A percentile compares a stretch with the other conserved stretches of the same genome.
These are phyloP conservation scores for Marchantia polymorpha DNA, from an alignment of 225 moss, liverwort and hornwort genomes.

Conservation along the genomic window DNA sequence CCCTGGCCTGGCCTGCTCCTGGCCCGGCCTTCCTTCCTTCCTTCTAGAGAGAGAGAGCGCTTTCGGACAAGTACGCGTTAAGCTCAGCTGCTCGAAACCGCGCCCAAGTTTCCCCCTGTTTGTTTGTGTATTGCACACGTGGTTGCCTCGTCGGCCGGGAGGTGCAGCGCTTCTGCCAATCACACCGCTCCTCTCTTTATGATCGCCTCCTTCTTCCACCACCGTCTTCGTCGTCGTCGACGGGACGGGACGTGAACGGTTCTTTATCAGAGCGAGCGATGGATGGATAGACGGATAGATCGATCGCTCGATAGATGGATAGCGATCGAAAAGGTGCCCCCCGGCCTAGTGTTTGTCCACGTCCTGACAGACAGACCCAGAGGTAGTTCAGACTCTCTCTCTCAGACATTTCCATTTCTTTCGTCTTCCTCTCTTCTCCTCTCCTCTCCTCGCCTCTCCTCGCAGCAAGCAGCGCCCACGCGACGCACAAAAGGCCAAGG, in stretches of 20 bases:
- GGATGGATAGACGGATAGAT: neutral
- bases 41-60: constrained; percentile 12
- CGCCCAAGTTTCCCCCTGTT: neutral
- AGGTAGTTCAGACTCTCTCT: neutral
- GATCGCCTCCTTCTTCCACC: neutral
- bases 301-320: neutral
- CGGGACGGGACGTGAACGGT: neutral
- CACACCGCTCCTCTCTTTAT: neutral
- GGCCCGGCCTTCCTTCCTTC: neutral
- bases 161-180: constrained; percentile 12
- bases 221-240: neutral
- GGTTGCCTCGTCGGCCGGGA: constrained; percentile 9
- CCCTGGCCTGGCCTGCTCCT: neutral
- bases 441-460: no score
- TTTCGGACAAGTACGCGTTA: constrained; percentile 21
- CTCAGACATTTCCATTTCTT: neutral
- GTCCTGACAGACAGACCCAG: constrained; percentile 5
- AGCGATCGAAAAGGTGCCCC: neutral
- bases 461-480: neutral
- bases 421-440: neutral
- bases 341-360: neutral
- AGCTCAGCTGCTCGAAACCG: constrained; percentile 16
- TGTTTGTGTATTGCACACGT: constrained; percentile 11
- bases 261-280: neutral
- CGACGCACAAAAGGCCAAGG: neutral